Evolutionary conservation across 2,329 filamentous ascomycete species (phyloP).

Genomic region (Colletotrichum australisinense): DNA sequence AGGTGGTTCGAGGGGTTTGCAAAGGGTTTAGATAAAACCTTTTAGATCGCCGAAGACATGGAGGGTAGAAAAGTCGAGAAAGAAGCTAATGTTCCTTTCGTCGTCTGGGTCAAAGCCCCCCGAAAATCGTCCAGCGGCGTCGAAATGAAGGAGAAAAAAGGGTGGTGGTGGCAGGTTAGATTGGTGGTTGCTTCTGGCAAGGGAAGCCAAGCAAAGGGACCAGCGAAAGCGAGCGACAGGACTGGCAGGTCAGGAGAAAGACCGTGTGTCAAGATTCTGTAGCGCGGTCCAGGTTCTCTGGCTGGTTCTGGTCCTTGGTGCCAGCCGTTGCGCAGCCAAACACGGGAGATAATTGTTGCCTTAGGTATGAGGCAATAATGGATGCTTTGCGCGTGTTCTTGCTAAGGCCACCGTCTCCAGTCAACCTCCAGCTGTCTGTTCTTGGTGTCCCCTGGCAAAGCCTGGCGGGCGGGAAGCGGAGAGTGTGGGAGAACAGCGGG

Average conservation of each 20-base stretch:
- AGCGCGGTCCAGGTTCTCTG: conserved; percentile 25
- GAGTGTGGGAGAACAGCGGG: neutral
- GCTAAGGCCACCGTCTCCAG: neutral
- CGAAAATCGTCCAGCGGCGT: conserved; percentile 34
- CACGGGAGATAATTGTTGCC: conserved; percentile 17
- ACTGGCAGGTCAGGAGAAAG: conserved; percentile 32
- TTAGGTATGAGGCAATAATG: conserved; percentile 20
- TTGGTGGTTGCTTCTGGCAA: conserved; percentile 28
- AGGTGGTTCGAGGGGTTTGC: conserved; percentile 18
- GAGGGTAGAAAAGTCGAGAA: conserved; percentile 15
- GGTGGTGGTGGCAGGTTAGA: conserved; percentile 10
- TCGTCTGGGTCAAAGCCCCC: conserved; percentile 28
- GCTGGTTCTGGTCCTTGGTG: neutral
- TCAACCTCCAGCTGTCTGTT: neutral
- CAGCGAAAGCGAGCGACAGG: conserved; percentile 29
- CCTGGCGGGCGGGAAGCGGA: neutral
- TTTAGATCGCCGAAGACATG: conserved; percentile 30
- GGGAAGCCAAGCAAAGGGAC: conserved; percentile 30
- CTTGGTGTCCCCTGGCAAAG: neutral
- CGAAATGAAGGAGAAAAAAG: conserved; percentile 14
- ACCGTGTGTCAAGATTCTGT: conserved; percentile 36
- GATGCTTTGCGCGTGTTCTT: neutral
- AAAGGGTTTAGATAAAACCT: conserved; percentile 28
- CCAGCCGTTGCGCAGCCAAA: conserved; percentile 30
- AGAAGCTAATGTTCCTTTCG: conserved; percentile 23